Evolutionary conservation across 768 basidiomycete genomes (phyloP).

Genomic region (Mycena capillaripes): DNA sequence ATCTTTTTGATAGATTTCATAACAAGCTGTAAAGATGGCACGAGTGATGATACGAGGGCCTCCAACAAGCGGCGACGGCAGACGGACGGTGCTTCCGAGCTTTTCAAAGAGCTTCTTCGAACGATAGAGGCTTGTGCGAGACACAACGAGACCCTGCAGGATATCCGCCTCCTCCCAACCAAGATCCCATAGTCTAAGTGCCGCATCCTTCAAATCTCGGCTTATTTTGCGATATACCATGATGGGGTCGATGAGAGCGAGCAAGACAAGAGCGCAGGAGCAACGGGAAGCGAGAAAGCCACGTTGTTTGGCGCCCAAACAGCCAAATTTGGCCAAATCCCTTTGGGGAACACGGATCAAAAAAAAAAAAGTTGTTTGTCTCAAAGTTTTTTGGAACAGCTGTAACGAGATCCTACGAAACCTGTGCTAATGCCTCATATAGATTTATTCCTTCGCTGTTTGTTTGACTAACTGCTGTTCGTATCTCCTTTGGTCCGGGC

Average conservation of each 20-base stretch:
- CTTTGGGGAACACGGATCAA: too few species aligned
- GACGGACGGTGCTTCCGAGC: conserved; percentile 1
- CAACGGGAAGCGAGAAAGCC: not conserved
- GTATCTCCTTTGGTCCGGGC: too few species aligned
- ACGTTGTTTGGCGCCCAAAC: too few species aligned
- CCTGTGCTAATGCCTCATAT: too few species aligned
- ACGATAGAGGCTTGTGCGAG: conserved; percentile 40
- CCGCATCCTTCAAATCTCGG: conserved; percentile 2
- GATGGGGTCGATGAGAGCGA: too few species aligned
- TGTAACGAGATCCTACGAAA: too few species aligned
- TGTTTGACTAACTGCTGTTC: too few species aligned
- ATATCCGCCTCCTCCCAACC: conserved; percentile 35
- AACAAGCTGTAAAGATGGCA: conserved; percentile 8
- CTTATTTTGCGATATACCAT: conserved; percentile 5
- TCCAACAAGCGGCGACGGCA: conserved; percentile 13
- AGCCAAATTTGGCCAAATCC: too few species aligned
- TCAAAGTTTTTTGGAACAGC: too few species aligned
- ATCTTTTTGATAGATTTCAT: conserved; percentile 18
- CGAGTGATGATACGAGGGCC: conserved; percentile 14
- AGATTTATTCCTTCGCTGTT: too few species aligned
- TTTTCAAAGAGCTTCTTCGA: conserved; percentile 36
- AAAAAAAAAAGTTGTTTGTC: too few species aligned
- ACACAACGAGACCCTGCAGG: conserved; percentile 40
- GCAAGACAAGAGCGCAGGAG: too few species aligned
- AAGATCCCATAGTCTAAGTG: conserved; percentile 1